Percentiles rank a stretch among this genome's conserved stretches.
These are phyloP conservation scores for Asterochloris sp. DNA, from an alignment of 139 green algal species.

Conservation along the genomic window DNA sequence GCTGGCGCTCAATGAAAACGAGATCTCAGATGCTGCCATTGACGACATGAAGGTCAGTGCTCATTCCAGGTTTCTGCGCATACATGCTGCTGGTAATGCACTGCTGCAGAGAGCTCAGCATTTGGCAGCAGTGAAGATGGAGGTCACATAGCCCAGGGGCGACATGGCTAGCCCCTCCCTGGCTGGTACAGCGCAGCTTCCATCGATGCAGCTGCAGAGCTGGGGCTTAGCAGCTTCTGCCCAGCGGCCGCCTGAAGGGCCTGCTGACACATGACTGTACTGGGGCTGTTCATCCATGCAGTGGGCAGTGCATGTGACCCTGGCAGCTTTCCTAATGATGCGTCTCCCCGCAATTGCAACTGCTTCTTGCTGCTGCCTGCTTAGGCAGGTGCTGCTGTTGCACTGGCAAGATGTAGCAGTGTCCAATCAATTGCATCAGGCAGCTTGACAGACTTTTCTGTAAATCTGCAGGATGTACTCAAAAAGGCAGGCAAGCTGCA, in stretches of 20 bases:
- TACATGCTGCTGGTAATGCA: neutral
- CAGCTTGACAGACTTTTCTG: neutral
- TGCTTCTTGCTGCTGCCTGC: neutral
- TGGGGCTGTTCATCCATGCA: too few relatives aligned
- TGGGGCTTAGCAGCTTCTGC: too few relatives aligned
- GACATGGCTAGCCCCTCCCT: too few relatives aligned
- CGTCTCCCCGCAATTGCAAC: neutral
- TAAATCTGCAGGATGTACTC: slow-evolving; percentile 34
- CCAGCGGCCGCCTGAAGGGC: too few relatives aligned
- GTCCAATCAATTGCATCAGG: neutral
- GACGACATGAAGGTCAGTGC: slow-evolving; percentile 34
- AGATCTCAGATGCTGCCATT: slow-evolving; percentile 62
- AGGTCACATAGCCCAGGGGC: too few relatives aligned
- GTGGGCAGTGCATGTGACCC: neutral
- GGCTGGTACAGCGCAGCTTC: too few relatives aligned
- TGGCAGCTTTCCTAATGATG: neutral
- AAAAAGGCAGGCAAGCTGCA: slow-evolving; percentile 26
- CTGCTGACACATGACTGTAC: too few relatives aligned
- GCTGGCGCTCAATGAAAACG: slow-evolving; percentile 78
- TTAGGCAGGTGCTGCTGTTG: neutral
- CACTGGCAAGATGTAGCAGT: neutral
- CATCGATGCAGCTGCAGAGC: too few relatives aligned
- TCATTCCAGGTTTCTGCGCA: neutral
- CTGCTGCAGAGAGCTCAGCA: neutral
- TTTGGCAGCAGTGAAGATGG: too few relatives aligned